Conservation (phyloP, 805 yeast genomes). For the Hanseniaspora meyeri region DNA sequence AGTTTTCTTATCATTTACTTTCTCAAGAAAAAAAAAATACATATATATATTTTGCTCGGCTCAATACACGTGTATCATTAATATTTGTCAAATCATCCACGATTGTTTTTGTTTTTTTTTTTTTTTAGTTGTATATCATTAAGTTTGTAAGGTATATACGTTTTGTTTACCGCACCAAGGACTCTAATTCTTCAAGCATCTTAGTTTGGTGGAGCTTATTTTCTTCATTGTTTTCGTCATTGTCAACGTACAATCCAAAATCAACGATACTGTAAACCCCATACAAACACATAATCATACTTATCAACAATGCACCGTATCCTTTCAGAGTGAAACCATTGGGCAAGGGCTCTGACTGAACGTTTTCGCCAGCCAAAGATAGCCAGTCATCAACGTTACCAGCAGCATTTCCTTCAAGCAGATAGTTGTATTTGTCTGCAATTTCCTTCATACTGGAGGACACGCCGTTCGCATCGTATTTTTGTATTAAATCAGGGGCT, state of each 20-base stretch:
- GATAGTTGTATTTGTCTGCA: slow-evolving; percentile 38
- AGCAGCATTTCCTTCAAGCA: slow-evolving; percentile 61
- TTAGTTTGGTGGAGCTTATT: not conserved
- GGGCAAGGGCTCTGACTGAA: slow-evolving; percentile 53
- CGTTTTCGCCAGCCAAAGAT: slow-evolving; percentile 46
- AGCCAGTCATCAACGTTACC: slow-evolving; percentile 45
- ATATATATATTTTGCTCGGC: no score
- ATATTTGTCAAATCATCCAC: not conserved
- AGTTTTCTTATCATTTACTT: not conserved
- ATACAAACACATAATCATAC: slow-evolving; percentile 43
- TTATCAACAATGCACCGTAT: slow-evolving; percentile 46
- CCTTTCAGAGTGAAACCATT: slow-evolving; percentile 61
- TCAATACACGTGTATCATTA: not conserved
- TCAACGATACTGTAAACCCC: slow-evolving; percentile 49
- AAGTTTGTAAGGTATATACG: not conserved
- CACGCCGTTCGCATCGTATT: slow-evolving; percentile 23
- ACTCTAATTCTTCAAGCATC: not conserved
- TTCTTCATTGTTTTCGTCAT: not conserved
- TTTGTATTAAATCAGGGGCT: slow-evolving; percentile 47
- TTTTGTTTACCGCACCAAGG: not conserved
- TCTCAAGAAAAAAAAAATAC: not conserved
- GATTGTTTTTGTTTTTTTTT: no score
- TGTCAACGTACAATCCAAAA: slow-evolving; percentile 50
- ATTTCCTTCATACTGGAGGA: slow-evolving; percentile 37
- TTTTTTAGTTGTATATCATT: no score